These are phyloP conservation scores for Hypoxylon sp. DNA, from an alignment of 2,329 filamentous ascomycete genomes.

Conservation along the genomic window DNA sequence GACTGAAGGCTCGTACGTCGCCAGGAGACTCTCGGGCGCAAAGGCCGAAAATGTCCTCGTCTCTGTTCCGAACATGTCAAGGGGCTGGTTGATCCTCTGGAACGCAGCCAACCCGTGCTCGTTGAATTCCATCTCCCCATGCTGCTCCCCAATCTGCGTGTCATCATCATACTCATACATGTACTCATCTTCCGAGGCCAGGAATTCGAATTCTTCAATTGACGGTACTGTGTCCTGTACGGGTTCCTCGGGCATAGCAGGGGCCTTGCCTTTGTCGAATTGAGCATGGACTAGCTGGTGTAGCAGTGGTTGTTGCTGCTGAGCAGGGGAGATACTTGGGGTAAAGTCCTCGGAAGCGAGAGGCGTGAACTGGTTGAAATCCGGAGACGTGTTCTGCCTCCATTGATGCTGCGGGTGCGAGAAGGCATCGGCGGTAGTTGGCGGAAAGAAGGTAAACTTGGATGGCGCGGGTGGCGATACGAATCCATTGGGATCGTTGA, in stretches of 20 bases:
- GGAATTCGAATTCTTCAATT: conserved; percentile 55
- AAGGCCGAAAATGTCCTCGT: conserved; percentile 63
- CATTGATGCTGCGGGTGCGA: conserved; percentile 45
- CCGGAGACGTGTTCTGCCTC: conserved; percentile 41
- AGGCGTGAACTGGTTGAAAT: conserved; percentile 45
- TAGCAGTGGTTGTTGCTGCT: conserved; percentile 33
- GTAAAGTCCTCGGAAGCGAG: conserved; percentile 30
- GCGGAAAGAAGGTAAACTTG: conserved; percentile 49
- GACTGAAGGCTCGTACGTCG: conserved; percentile 74
- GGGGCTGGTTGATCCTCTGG: conserved; percentile 51
- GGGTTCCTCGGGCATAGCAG: conserved; percentile 35
- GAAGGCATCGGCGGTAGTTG: conserved; percentile 47
- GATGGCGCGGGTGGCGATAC: conserved; percentile 42
- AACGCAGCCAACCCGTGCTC: conserved; percentile 57
- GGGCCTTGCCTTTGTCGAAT: conserved; percentile 37
- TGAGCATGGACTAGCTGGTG: conserved; percentile 33
- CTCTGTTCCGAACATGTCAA: conserved; percentile 59
- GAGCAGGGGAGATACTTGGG: conserved; percentile 29
- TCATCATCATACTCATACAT: conserved; percentile 56
- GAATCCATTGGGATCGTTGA: conserved; percentile 41
- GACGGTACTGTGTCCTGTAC: conserved; percentile 14
- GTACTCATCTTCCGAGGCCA: conserved; percentile 69
- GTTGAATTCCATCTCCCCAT: conserved; percentile 53
- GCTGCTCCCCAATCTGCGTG: conserved; percentile 27
- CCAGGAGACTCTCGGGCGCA: conserved; percentile 64